Conservation (phyloP, 208 protist species). For the Strigomonas galati region DNA sequence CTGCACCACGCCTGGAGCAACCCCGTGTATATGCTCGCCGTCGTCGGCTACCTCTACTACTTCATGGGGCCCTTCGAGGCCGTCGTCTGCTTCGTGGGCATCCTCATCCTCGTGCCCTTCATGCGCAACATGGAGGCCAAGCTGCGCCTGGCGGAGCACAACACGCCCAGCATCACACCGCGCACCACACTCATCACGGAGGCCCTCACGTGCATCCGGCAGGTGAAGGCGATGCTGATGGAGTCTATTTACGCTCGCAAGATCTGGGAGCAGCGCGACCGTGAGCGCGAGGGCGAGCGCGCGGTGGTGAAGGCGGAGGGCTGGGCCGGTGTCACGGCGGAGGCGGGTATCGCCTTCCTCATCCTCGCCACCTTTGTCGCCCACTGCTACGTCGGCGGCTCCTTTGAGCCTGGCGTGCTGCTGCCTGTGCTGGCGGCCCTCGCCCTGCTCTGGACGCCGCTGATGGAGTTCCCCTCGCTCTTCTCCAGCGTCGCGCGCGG, state of each 20-base stretch:
- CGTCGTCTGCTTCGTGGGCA: slow-evolving; percentile 23
- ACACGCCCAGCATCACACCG: slow-evolving; percentile 15
- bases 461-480: slow-evolving; percentile 48
- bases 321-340: slow-evolving; percentile 22
- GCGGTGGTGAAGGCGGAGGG: slow-evolving; percentile 32
- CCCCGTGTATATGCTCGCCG: slow-evolving; percentile 32
- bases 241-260: slow-evolving; percentile 31
- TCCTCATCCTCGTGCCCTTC: slow-evolving; percentile 30
- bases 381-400: slow-evolving; percentile 16
- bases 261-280: slow-evolving; percentile 26
- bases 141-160: slow-evolving; percentile 30
- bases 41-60: slow-evolving; percentile 30
- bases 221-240: slow-evolving; percentile 57
- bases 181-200: slow-evolving; percentile 42
- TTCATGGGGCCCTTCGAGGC: slow-evolving; percentile 42
- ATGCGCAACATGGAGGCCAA: slow-evolving; percentile 22
- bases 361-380: slow-evolving; percentile 23
- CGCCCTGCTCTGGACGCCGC: slow-evolving; percentile 34
- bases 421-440: slow-evolving; percentile 41
- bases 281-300: slow-evolving; percentile 23
- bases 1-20: slow-evolving; percentile 59
- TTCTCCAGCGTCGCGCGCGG: slow-evolving; percentile 46
- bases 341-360: slow-evolving; percentile 25
- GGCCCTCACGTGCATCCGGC: slow-evolving; percentile 33
- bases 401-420: slow-evolving; percentile 20